phyloP scores from a whole-genome alignment of 148 eudicot genomes.

The Fallopia convolvulus region DNA sequence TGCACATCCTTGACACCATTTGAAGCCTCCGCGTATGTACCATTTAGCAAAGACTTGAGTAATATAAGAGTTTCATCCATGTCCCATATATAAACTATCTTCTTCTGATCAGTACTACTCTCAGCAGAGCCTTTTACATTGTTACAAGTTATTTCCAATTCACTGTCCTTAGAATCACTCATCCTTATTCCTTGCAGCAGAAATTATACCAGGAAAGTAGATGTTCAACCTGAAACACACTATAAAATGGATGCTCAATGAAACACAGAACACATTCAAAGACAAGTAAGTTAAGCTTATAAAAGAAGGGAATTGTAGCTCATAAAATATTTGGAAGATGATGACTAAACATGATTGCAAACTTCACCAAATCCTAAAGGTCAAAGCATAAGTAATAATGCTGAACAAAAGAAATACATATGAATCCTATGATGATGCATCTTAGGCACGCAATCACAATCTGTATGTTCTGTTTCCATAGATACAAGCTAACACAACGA shows the following conservation, averaged over 20 bases:
- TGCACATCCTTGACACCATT: conserved; percentile 71
- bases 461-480: too few species aligned
- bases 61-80: conserved; percentile 98
- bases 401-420: neutral
- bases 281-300: neutral
- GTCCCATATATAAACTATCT: conserved; percentile 85
- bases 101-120: conserved; percentile 24
- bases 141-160: conserved; percentile 4
- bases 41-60: conserved; percentile 75
- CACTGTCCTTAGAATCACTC: conserved; percentile 21
- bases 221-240: conserved; percentile 13
- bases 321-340: neutral
- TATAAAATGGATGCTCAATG: neutral
- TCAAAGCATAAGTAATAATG: neutral
- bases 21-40: conserved; percentile 61
- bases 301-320: neutral
- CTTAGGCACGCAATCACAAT: too few species aligned
- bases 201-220: neutral
- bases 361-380: neutral
- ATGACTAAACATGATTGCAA: neutral
- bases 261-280: neutral
- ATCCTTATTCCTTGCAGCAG: conserved; percentile 9
- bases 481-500: neutral
- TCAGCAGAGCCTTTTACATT: conserved; percentile 13
- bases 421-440: too few species aligned